Evolutionary conservation across 1,139 yeast genomes (phyloP).

Genomic region (Suhomyces atakaporum): DNA sequence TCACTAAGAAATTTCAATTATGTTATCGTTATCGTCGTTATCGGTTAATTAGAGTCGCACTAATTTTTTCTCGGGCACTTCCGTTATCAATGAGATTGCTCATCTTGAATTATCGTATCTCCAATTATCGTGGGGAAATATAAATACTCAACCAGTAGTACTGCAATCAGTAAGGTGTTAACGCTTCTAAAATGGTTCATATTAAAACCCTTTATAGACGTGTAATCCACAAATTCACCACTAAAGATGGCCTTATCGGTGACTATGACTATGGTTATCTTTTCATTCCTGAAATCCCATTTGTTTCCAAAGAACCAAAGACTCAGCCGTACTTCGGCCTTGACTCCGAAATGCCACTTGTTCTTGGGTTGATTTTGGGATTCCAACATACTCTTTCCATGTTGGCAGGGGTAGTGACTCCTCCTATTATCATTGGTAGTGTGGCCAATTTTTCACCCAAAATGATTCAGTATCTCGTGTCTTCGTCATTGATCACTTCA

Average conservation of each 20-base stretch:
- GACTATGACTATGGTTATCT: conserved; percentile 79
- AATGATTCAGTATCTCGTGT: conserved; percentile 68
- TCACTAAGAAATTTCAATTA: too few species aligned
- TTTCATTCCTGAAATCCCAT: conserved; percentile 78
- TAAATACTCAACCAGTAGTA: too few species aligned
- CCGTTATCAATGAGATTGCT: too few species aligned
- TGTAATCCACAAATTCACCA: conserved; percentile 51
- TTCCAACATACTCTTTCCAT: conserved; percentile 85
- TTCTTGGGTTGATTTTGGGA: conserved; percentile 75
- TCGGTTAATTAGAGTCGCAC: too few species aligned
- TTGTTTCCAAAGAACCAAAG: conserved; percentile 49
- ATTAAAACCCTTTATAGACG: conserved; percentile 24
- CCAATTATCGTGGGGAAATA: too few species aligned
- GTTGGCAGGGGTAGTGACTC: conserved; percentile 91
- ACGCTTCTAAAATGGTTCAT: too few species aligned
- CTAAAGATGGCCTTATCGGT: conserved; percentile 77
- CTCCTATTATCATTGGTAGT: conserved; percentile 69
- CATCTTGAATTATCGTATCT: too few species aligned
- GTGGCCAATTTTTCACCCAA: conserved; percentile 57
- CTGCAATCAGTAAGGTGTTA: too few species aligned
- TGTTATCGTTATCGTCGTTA: too few species aligned
- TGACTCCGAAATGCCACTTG: conserved; percentile 73
- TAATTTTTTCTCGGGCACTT: too few species aligned
- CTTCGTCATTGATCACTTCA: conserved; percentile 72
- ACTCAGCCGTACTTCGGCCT: conserved; percentile 81